Conservation (phyloP, 345 rosid genomes). For the Cardamine resedifolia region DNA sequence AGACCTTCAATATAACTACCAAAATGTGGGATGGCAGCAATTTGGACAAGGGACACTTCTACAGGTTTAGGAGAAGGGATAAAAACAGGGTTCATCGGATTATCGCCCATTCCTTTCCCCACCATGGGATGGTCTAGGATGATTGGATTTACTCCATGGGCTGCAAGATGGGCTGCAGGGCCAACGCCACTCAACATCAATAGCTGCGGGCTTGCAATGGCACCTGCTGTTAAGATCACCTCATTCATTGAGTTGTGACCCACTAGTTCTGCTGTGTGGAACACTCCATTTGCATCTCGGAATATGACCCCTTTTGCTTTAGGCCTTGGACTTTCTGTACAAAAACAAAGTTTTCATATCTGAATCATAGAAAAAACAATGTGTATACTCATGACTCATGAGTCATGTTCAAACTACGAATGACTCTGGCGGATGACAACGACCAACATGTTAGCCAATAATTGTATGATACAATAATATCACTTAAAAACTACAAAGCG, state of each 20-base stretch:
- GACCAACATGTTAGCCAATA: background rate
- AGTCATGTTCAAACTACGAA: too few species aligned
- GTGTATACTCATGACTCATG: background rate
- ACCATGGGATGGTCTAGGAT: constrained; percentile 59
- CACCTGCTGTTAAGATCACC: constrained; percentile 72
- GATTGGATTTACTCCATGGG: constrained; percentile 47
- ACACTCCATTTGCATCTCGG: constrained; percentile 44
- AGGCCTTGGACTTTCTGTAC: constrained; percentile 36
- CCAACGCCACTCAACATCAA: constrained; percentile 77
- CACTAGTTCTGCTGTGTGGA: constrained; percentile 46
- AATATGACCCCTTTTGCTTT: constrained; percentile 67
- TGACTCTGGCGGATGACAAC: background rate
- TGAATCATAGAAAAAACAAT: background rate
- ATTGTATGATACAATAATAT: background rate
- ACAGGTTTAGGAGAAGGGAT: constrained; percentile 58
- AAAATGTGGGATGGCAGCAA: constrained; percentile 55
- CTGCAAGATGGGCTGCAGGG: constrained; percentile 45
- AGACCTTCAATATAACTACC: constrained; percentile 57
- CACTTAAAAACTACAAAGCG: background rate
- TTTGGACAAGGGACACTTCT: constrained; percentile 56
- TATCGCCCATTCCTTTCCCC: constrained; percentile 81
- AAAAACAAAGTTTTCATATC: background rate
- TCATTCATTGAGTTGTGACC: constrained; percentile 40
- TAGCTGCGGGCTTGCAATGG: constrained; percentile 81
- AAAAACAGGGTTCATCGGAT: constrained; percentile 59